phyloP scores from a whole-genome alignment of 2,329 filamentous ascomycete species.

The Aureobasidium pullulans region DNA sequence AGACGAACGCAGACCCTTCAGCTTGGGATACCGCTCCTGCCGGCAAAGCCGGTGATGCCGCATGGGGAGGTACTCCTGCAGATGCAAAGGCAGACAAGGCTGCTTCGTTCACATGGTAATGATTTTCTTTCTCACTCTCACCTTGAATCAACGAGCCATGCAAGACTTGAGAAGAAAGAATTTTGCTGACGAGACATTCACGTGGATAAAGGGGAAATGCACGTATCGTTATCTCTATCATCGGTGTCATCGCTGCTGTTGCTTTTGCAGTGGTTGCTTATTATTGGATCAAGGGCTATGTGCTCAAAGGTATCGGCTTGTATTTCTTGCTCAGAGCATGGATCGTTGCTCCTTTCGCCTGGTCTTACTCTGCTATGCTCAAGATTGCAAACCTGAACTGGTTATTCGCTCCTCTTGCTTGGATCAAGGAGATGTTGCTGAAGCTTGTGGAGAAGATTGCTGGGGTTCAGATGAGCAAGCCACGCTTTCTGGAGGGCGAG shows the following conservation, averaged over 20 bases:
- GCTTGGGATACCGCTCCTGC: neutral
- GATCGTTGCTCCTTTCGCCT: neutral
- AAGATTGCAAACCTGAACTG: neutral
- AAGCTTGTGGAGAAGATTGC: neutral
- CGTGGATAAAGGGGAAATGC: neutral
- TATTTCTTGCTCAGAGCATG: neutral
- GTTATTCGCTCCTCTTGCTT: neutral
- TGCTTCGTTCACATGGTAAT: no score
- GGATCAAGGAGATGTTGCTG: neutral
- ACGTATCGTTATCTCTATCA: neutral
- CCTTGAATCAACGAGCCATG: no score
- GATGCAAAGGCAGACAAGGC: neutral
- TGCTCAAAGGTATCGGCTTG: neutral
- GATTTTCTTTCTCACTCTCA: neutral
- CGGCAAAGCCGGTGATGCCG: neutral
- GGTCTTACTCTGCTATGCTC: neutral
- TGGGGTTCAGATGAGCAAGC: neutral
- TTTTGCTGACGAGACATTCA: neutral
- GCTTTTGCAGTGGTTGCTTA: neutral
- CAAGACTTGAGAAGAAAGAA: neutral
- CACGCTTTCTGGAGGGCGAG: neutral
- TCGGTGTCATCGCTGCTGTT: neutral
- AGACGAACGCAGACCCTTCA: neutral
- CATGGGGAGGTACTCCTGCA: neutral
- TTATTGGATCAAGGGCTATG: constrained; percentile 3